Evolutionary conservation across 1,284 basidiomycete genomes (phyloP).

Genomic region (Rhizopogon parksii): DNA sequence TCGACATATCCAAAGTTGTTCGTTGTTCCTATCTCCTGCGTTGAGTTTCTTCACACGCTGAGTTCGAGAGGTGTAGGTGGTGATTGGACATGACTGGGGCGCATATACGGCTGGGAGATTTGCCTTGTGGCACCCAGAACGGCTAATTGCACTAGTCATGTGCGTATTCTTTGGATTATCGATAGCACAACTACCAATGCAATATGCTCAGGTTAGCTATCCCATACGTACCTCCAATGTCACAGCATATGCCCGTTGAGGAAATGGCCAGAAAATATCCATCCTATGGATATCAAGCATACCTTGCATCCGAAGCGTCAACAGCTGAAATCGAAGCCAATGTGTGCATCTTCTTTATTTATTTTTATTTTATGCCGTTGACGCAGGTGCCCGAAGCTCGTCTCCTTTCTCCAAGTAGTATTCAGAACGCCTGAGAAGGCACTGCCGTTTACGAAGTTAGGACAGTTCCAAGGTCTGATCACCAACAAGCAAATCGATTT

Average conservation of each 20-base stretch:
- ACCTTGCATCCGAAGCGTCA: conserved; percentile 45
- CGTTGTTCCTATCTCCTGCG: conserved; percentile 17
- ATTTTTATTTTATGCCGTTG: background rate
- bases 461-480: conserved; percentile 8
- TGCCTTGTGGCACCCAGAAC: conserved; percentile 59
- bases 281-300: conserved; percentile 56
- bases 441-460: background rate
- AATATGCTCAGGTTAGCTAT: conserved; percentile 44
- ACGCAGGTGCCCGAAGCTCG: conserved; percentile 13
- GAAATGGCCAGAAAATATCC: conserved; percentile 45
- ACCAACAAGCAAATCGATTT: conserved; percentile 7
- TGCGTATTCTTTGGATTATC: conserved; percentile 27
- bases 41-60: background rate
- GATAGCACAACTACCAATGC: background rate
- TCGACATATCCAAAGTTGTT: conserved; percentile 47
- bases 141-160: conserved; percentile 51
- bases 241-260: conserved; percentile 41
- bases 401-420: conserved; percentile 13
- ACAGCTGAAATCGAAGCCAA: conserved; percentile 46
- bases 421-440: conserved; percentile 5
- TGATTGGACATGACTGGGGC: conserved; percentile 74
- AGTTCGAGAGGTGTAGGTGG: conserved; percentile 35
- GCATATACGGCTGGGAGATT: conserved; percentile 52
- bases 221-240: conserved; percentile 52
- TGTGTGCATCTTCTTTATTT: conserved; percentile 28